phyloP scores from a whole-genome alignment of 306 rosid genomes.

The Inga oerstediana region DNA sequence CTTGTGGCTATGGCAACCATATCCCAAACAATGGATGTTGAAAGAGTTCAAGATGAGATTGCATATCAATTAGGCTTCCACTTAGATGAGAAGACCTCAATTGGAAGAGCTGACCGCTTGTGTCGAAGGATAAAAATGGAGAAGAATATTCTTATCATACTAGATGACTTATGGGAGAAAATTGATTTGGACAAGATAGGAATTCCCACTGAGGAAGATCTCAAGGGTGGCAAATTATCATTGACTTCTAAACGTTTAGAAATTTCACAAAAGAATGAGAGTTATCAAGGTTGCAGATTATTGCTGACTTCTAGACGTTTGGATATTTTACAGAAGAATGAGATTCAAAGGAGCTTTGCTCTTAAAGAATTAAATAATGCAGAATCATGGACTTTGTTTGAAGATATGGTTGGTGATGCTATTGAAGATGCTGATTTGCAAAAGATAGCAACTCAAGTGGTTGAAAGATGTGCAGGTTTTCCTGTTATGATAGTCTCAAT shows the following conservation, averaged over 20 bases:
- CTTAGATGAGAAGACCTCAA: neutral
- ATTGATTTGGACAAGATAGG: neutral
- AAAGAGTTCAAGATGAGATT: neutral
- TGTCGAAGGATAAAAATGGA: neutral
- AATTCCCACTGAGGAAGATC: neutral
- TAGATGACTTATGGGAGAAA: neutral
- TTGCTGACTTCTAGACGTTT: neutral
- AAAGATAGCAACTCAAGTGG: neutral
- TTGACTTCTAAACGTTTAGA: neutral
- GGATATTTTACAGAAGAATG: neutral
- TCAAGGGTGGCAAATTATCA: neutral
- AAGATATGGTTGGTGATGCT: neutral
- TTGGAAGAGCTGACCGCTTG: neutral
- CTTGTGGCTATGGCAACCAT: neutral
- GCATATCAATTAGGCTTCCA: neutral
- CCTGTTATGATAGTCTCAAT: neutral
- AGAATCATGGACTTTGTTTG: neutral
- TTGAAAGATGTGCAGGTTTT: neutral
- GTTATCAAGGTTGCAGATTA: neutral
- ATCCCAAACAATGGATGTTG: neutral
- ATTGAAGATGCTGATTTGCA: neutral
- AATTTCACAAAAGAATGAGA: neutral
- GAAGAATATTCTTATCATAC: conserved; percentile 4
- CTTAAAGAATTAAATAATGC: neutral
- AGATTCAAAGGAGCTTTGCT: no score